Conservation (phyloP, 1,139 yeast genomes). For the Eremothecium cymbalariae region DNA sequence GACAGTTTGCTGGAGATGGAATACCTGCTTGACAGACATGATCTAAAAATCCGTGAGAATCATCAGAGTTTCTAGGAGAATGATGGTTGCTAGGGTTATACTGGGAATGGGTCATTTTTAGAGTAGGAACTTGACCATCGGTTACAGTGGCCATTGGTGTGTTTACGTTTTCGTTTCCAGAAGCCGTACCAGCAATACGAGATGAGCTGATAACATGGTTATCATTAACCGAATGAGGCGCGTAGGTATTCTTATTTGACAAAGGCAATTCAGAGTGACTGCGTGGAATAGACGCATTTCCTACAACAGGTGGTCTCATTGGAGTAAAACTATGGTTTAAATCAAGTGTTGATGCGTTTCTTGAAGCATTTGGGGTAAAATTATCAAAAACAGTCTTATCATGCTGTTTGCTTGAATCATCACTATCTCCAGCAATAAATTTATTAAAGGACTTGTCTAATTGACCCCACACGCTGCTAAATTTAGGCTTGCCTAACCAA, state of each 20-base stretch:
- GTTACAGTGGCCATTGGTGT: not conserved
- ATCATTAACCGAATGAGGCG: not conserved
- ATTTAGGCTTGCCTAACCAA: slow-evolving; percentile 59
- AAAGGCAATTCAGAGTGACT: slow-evolving; percentile 3
- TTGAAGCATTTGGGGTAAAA: slow-evolving; percentile 52
- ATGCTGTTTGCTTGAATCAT: slow-evolving; percentile 25
- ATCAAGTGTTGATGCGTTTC: slow-evolving; percentile 28
- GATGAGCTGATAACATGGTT: not conserved
- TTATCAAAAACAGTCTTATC: slow-evolving; percentile 61
- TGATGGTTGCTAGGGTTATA: not conserved
- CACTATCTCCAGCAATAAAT: slow-evolving; percentile 83
- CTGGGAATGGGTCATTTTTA: not conserved
- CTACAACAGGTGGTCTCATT: slow-evolving; percentile 33
- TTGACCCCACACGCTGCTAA: slow-evolving; percentile 83
- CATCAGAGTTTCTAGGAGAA: slow-evolving; percentile 2
- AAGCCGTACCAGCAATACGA: not conserved
- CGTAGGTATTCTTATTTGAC: not conserved
- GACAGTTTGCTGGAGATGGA: slow-evolving; percentile 3
- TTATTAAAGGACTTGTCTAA: slow-evolving; percentile 71
- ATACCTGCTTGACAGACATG: not conserved
- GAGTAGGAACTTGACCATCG: not conserved
- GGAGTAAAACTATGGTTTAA: slow-evolving; percentile 22
- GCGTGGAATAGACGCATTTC: not conserved
- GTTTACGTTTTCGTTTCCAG: not conserved
- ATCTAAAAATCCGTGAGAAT: not conserved